Evolutionary conservation across 768 basidiomycete species (phyloP).

Genomic region (Sporobolomyces roseus): DNA sequence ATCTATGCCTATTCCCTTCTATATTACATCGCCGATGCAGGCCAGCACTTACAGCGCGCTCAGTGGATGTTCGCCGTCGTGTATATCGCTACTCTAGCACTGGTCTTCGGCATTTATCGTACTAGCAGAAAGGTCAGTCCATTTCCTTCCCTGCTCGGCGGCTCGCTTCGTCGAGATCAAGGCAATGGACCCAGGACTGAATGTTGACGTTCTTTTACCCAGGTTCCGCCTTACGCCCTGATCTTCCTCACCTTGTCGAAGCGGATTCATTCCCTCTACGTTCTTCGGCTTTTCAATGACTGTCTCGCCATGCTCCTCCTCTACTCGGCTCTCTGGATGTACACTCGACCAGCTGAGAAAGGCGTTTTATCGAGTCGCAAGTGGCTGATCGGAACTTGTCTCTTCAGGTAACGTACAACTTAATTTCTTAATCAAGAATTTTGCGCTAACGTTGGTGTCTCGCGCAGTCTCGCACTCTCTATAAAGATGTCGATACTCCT

Average conservation of each 20-base stretch:
- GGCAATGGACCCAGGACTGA: too few relatives aligned
- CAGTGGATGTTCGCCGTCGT: conserved; percentile 75
- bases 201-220: background rate
- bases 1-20: conserved; percentile 74
- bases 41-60: conserved; percentile 57
- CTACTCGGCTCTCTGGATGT: conserved; percentile 62
- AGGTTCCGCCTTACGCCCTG: conserved; percentile 45
- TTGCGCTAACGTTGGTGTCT: background rate
- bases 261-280: conserved; percentile 86
- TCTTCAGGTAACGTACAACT: conserved; percentile 63
- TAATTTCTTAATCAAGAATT: background rate
- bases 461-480: conserved; percentile 69
- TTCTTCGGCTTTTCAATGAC: conserved; percentile 90
- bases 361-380: conserved; percentile 48
- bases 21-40: conserved; percentile 61
- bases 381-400: conserved; percentile 61
- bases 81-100: conserved; percentile 64
- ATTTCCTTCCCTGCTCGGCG: conserved; percentile 51
- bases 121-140: conserved; percentile 53
- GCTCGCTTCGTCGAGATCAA: too few relatives aligned
- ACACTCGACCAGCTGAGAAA: conserved; percentile 40
- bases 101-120: conserved; percentile 67
- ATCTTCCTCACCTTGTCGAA: conserved; percentile 76
- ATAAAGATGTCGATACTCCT: conserved; percentile 92
- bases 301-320: conserved; percentile 61